A percentile compares a stretch with the other conserved stretches of the same genome.
Evolutionary conservation across 164 flowering plant species (phyloP).

Genomic region (Nymphaea colorata): DNA sequence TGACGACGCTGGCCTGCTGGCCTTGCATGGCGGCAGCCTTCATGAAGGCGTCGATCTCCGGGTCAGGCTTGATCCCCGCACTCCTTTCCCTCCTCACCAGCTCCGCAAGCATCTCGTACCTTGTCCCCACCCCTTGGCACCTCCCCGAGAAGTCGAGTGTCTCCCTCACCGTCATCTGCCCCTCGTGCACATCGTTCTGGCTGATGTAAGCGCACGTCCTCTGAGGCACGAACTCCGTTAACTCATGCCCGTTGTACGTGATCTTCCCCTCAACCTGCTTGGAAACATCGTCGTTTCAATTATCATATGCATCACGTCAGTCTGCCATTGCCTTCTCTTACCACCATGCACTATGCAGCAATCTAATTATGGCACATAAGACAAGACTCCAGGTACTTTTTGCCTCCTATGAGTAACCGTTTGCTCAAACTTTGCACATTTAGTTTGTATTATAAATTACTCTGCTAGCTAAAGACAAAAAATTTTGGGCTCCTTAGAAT

Average conservation of each 20-base stretch:
- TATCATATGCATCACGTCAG: background rate
- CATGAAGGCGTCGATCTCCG: conserved; percentile 56
- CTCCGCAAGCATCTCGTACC: conserved; percentile 43
- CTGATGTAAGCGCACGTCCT: conserved; percentile 60
- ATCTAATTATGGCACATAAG: too few species aligned
- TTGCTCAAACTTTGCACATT: too few species aligned
- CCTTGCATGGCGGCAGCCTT: conserved; percentile 52
- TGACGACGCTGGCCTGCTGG: conserved; percentile 38
- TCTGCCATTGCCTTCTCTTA: background rate
- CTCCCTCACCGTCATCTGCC: conserved; percentile 56
- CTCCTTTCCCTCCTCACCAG: conserved; percentile 42
- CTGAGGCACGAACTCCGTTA: conserved; percentile 46
- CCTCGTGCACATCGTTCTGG: conserved; percentile 61
- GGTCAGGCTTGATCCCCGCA: conserved; percentile 50
- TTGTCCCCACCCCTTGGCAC: conserved; percentile 53
- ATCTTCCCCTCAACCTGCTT: conserved; percentile 35
- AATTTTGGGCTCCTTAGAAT: too few species aligned
- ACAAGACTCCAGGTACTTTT: too few species aligned
- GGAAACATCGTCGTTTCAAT: background rate
- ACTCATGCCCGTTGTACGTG: conserved; percentile 49
- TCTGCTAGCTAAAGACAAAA: too few species aligned
- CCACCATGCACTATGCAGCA: background rate
- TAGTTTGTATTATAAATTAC: too few species aligned
- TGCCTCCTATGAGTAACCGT: too few species aligned
- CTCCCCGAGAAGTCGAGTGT: conserved; percentile 56